phyloP scores from a whole-genome alignment of 352 stramenopile species.

The Sclerospora graminicola region DNA sequence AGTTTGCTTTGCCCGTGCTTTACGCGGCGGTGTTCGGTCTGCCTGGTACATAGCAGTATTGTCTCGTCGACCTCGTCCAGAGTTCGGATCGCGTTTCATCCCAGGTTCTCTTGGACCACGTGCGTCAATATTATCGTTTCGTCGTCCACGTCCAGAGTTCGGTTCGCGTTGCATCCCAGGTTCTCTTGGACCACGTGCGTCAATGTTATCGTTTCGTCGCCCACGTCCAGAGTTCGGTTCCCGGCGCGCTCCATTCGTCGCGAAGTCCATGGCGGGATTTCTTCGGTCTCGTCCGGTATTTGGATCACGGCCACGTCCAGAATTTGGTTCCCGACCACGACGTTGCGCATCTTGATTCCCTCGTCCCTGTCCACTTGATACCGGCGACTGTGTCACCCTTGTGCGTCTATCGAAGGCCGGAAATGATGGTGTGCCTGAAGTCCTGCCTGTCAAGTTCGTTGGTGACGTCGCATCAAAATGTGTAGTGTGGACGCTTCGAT shows the following conservation, averaged over 20 bases:
- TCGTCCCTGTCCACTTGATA: not conserved
- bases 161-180: conserved; percentile 2
- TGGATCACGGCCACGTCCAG: conserved; percentile 1
- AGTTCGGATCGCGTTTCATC: conserved; percentile 9
- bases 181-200: not conserved
- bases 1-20: conserved; percentile 7
- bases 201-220: not conserved
- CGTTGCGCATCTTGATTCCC: not conserved
- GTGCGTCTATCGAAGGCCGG: conserved; percentile 21
- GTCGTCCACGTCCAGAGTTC: conserved; percentile 6
- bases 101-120: conserved; percentile 3
- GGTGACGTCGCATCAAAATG: conserved; percentile 14
- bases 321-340: not conserved
- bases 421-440: conserved; percentile 17
- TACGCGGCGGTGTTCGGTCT: conserved; percentile 3
- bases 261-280: conserved; percentile 10
- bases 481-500: conserved; percentile 3
- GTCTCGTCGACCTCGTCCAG: conserved; percentile 6
- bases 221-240: conserved; percentile 7
- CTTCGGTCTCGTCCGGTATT: conserved; percentile 3
- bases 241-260: not conserved
- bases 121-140: conserved; percentile 4
- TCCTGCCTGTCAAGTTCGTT: conserved; percentile 13
- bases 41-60: conserved; percentile 2
- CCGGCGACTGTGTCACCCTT: conserved; percentile 10